Evolutionary conservation across 2,329 filamentous ascomycete species (phyloP).

Genomic region (Phyllosticta capitalensis): DNA sequence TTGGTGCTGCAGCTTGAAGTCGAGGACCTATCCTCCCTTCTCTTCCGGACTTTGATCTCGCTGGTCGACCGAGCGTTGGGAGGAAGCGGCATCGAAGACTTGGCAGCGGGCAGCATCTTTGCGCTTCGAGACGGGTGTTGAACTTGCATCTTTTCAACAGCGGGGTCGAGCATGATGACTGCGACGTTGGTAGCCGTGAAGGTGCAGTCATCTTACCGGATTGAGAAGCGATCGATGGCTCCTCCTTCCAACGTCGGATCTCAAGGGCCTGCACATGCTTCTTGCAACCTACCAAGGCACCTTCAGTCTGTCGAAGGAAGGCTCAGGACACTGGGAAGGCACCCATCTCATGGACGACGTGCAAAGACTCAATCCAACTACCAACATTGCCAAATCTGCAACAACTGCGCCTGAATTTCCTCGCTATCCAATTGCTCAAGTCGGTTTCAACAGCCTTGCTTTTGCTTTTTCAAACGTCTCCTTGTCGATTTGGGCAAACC

Average conservation of each 20-base stretch:
- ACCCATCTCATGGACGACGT: neutral
- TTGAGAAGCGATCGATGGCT: neutral
- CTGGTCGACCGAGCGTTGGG: conserved; percentile 5
- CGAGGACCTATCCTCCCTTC: conserved; percentile 8
- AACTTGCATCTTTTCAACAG: neutral
- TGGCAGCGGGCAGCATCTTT: conserved; percentile 6
- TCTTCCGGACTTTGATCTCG: conserved; percentile 11
- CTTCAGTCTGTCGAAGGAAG: neutral
- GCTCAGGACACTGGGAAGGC: neutral
- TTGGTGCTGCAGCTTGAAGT: neutral
- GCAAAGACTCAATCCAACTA: neutral
- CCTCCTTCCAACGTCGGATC: neutral
- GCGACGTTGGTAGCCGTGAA: neutral
- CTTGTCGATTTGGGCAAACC: conserved; percentile 26
- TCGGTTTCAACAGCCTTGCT: conserved; percentile 1
- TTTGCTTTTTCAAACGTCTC: conserved; percentile 26
- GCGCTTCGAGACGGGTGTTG: neutral
- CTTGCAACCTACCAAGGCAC: neutral
- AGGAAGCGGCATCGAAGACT: conserved; percentile 3
- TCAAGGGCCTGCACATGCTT: neutral
- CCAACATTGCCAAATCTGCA: neutral
- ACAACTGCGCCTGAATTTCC: conserved; percentile 18
- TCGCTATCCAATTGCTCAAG: conserved; percentile 30
- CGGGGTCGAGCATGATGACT: neutral
- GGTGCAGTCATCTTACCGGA: neutral